A percentile compares a stretch with the other conserved stretches of the same genome.
Evolutionary conservation across 805 yeast species (phyloP).

Genomic region (Yamadazyma endophytica): DNA sequence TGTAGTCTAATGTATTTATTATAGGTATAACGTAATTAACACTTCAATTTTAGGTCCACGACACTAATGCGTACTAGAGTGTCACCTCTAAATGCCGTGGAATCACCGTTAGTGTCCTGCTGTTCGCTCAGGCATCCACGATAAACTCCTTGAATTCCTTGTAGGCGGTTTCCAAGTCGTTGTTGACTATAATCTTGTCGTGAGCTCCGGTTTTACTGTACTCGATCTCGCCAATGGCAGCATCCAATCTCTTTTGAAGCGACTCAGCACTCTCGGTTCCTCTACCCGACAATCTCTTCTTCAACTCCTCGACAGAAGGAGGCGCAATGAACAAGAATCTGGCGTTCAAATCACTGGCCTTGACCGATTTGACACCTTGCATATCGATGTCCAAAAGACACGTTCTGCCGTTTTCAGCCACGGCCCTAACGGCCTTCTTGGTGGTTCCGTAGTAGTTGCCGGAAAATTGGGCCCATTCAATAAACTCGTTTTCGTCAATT

Average conservation of each 20-base stretch:
- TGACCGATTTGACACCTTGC: constrained; percentile 97
- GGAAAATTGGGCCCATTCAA: constrained; percentile 97
- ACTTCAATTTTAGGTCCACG: too few species aligned
- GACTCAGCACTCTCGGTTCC: constrained; percentile 95
- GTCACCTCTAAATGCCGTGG: too few species aligned
- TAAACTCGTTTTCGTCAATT: constrained; percentile 71
- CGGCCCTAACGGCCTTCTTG: constrained; percentile 77
- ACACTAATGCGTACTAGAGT: too few species aligned
- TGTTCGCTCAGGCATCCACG: constrained; percentile 30
- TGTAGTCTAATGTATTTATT: too few species aligned
- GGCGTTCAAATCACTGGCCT: constrained; percentile 77
- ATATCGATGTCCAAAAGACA: constrained; percentile 96
- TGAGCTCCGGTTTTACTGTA: constrained; percentile 90
- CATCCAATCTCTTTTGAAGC: constrained; percentile 74
- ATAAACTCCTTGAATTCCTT: constrained; percentile 74
- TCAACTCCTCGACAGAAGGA: constrained; percentile 79
- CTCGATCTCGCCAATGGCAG: constrained; percentile 86
- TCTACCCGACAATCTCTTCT: constrained; percentile 73
- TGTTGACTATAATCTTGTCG: constrained; percentile 84
- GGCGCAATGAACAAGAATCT: constrained; percentile 87
- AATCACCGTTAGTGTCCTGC: too few species aligned
- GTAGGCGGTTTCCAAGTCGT: constrained; percentile 87
- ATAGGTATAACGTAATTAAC: too few species aligned
- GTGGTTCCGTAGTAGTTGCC: constrained; percentile 98
- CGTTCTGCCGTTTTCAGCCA: constrained; percentile 57